Conservation (phyloP, 148 eudicot genomes). For the Heliamphora exappendiculata region DNA sequence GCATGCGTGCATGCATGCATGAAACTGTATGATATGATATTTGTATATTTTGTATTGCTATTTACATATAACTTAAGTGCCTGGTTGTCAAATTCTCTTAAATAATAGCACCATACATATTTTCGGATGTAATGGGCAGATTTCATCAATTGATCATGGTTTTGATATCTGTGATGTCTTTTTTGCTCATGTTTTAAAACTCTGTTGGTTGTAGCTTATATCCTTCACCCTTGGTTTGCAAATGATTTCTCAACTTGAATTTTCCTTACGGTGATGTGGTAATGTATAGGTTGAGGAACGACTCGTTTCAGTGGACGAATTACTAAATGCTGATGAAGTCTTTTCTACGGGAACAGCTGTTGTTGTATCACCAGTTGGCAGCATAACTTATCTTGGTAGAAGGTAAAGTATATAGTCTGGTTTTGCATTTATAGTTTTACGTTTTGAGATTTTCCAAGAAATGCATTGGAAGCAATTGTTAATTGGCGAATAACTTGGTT, state of each 20-base stretch:
- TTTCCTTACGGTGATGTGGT: slow-evolving; percentile 10
- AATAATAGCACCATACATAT: too few species aligned
- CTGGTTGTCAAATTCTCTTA: too few species aligned
- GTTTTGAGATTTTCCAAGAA: neutral
- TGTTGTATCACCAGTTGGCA: slow-evolving; percentile 91
- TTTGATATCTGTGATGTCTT: too few species aligned
- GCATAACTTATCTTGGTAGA: slow-evolving; percentile 72
- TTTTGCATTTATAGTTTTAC: neutral
- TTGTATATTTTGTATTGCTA: too few species aligned
- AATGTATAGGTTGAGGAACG: slow-evolving; percentile 69
- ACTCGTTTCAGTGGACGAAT: slow-evolving; percentile 65
- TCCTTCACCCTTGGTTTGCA: too few species aligned
- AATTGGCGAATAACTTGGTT: too few species aligned
- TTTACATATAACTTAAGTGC: too few species aligned
- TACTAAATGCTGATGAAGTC: slow-evolving; percentile 95
- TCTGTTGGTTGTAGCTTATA: too few species aligned
- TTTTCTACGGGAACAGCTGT: slow-evolving; percentile 98
- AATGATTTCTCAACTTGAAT: too few species aligned
- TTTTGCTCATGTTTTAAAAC: too few species aligned
- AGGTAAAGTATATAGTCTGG: slow-evolving; percentile 50
- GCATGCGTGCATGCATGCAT: too few species aligned
- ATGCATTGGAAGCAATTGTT: neutral
- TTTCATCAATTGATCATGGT: neutral
- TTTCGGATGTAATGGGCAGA: neutral
- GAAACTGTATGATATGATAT: too few species aligned